Base-by-base conservation (phyloP, 768 basidiomycete genomes). In the Xerocomus spinulosus region DNA sequence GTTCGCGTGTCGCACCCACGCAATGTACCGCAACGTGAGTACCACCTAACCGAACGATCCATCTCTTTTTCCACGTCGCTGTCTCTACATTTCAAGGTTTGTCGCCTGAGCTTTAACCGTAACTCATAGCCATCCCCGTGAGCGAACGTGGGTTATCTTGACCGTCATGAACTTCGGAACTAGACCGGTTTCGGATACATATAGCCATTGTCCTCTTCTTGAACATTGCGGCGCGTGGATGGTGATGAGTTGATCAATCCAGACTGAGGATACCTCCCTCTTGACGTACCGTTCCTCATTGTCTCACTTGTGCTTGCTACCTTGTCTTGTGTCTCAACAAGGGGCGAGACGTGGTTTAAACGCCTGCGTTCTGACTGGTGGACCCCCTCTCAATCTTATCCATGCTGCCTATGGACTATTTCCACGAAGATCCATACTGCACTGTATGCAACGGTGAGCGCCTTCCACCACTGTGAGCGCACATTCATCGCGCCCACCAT, bases 311-410 rank as follows among this genome's bases (percentile, higher is more conserved):
- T 25, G 42, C 37, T 59, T 18, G 44, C 51, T 42, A 73, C 42
- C 68, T 81, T 47, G 64, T 81, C 28, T 69, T 67, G 35, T 35
- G 25, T 47, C 39, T 17, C 40, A 48, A 73, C 77, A 54, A 70
- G 52, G 34, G 32, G 25, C 49, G 13, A 33, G 38, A 24, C 18
- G 30, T 48, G 38, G 52, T 50, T 58, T 59, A 51, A 58, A 39
- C 59, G 7, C 25, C 32, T 9, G 8, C 37, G 5, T 48, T 43
- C 20, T 33, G 34, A 20, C 42, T 29, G 37, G 10, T 28, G 6
- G 5, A 17, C 36, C 17, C 32, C 23, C 23, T 33, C 41, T 40
- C 42, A 21, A 30, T 25, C 14, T 24, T 26, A 32, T 48, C 44
- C 48, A 26, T 53, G 40, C 35, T 42, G 3, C 42, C 56, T 36